A percentile compares a stretch with the other conserved stretches of the same genome.
These are phyloP conservation scores for Barnettozyma botsteinii DNA, from an alignment of 805 yeast genomes.

Conservation along the genomic window DNA sequence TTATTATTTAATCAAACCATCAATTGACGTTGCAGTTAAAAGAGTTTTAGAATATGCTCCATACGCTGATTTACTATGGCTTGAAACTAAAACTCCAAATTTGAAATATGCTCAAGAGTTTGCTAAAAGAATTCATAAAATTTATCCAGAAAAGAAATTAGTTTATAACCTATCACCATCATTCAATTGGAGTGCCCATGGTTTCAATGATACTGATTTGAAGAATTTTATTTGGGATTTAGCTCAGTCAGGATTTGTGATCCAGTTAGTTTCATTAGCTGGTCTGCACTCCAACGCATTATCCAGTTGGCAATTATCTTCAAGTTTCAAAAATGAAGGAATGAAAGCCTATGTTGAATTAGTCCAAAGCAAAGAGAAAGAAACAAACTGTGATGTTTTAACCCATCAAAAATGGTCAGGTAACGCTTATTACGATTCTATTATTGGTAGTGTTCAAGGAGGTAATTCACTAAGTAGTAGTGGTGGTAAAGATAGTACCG, in stretches of 20 bases:
- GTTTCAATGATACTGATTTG: constrained; percentile 42
- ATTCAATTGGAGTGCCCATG: constrained; percentile 56
- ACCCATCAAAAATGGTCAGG: constrained; percentile 64
- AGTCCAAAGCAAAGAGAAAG: constrained; percentile 44
- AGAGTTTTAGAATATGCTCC: constrained; percentile 52
- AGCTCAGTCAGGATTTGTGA: constrained; percentile 50
- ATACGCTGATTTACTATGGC: constrained; percentile 54
- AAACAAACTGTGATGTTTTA: constrained; percentile 42
- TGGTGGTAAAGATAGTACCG: constrained; percentile 5
- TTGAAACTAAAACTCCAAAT: constrained; percentile 57
- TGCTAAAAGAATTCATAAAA: constrained; percentile 40
- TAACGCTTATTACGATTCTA: constrained; percentile 43
- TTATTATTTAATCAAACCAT: constrained; percentile 41
- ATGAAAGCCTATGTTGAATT: constrained; percentile 54
- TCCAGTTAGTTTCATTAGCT: constrained; percentile 56
- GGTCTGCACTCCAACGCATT: constrained; percentile 52
- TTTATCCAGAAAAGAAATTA: constrained; percentile 46
- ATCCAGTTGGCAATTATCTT: constrained; percentile 45
- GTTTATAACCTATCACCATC: constrained; percentile 59
- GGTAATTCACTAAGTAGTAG: constrained; percentile 6
- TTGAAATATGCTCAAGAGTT: constrained; percentile 28
- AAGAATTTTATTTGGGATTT: constrained; percentile 46
- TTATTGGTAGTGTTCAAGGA: constrained; percentile 5
- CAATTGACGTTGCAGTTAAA: constrained; percentile 49
- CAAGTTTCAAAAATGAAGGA: constrained; percentile 44